Base-by-base conservation (phyloP, 805 yeast genomes). In the Candida coquimbonensis region DNA sequence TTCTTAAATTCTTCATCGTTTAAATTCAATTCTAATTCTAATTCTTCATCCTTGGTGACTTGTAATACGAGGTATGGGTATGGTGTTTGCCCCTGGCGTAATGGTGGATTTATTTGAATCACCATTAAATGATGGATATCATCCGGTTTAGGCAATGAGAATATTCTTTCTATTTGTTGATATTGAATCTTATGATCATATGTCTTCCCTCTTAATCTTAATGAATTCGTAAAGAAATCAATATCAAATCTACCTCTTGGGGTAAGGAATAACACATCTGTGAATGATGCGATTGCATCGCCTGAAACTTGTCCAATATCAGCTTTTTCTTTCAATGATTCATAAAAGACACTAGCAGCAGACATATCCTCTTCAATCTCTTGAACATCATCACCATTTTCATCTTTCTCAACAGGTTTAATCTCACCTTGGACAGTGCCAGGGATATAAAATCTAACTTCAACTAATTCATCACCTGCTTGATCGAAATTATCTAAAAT, bases 161-260 rank as follows among this genome's bases (percentile, higher is more conserved):
- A 91, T 34, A 93, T 80, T 59, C 96, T 77, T 65, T 89, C 96
- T 50, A 93, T 81, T 61, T 89, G 93, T 59, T 81, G 76, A 66
- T 87, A 91, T 63, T 86, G 96, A 49, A 93, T 77, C 68, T 91
- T 93, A 74, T 93, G 95, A 64, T 93, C 99, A 68, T 93, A 93
- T 2, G 98, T 93, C 67, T 91, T 93, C 63, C 99, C 99, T 59
- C 99, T 81, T 43, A 93, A 74, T 61, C 98, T 81, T 66, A 93
- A 77, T 43, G 93, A 85, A 29, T 79, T 77, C 33, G 87, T 81
- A 66, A 87, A 93, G 81, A 93, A 83, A 65, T 91, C 97, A 56
- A 93, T 85, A 64, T 93, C 98, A 64, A 90, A 93, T 66, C 99
- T 91, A 53, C 99, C 99, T 75, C 99, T 83, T 58, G 99, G 99